phyloP scores from a whole-genome alignment of 1,139 yeast genomes.

The Yamadazyma sp. region DNA sequence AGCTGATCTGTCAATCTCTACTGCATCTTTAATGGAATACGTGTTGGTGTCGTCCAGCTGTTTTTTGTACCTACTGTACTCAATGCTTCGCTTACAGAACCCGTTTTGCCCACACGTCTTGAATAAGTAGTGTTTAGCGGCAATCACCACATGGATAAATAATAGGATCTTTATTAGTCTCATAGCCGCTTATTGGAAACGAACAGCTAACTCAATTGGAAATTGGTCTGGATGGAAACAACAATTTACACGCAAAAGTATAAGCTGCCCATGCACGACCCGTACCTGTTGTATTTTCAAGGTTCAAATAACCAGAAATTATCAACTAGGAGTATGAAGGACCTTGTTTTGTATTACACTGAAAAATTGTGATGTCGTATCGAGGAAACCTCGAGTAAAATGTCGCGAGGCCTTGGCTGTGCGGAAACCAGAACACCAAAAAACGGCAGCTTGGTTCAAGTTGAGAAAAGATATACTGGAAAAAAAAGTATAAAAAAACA shows the following conservation, averaged over 20 bases:
- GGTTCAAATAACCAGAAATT: background rate
- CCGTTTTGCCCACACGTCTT: conserved; percentile 82
- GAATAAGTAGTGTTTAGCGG: conserved; percentile 71
- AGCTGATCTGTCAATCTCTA: conserved; percentile 35
- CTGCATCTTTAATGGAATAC: conserved; percentile 51
- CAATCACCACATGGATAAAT: conserved; percentile 17
- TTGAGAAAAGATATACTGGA: no score
- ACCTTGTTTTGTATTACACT: background rate
- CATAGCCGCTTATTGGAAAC: background rate
- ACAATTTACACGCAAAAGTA: no score
- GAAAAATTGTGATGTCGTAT: background rate
- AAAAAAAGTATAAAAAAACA: no score
- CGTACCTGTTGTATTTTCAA: no score
- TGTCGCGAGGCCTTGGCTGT: background rate
- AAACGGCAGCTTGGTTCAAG: no score
- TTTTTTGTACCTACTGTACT: conserved; percentile 47
- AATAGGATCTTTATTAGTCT: background rate
- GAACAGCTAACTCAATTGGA: no score
- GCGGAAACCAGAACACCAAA: background rate
- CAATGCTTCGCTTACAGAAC: conserved; percentile 80
- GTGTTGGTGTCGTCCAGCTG: conserved; percentile 16
- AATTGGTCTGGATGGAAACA: no score
- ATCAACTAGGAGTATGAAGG: no score
- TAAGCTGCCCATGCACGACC: no score
- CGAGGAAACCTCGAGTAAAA: background rate